A percentile compares a stretch with the other conserved stretches of the same genome.
phyloP scores from a whole-genome alignment of 2,329 filamentous ascomycete genomes.

The Nigrospora osmanthi region DNA sequence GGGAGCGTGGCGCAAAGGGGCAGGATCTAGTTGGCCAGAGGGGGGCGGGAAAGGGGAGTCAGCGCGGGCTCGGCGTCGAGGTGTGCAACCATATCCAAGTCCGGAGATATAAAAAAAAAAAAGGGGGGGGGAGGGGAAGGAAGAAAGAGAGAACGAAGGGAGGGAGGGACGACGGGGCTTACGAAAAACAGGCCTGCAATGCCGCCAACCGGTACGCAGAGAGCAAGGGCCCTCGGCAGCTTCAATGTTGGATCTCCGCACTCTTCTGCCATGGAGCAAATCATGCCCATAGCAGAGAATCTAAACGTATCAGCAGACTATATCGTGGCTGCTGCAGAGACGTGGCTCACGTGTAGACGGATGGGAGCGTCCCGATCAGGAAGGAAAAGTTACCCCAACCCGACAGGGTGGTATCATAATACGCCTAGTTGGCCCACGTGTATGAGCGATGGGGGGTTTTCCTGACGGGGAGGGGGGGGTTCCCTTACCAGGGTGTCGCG shows the following conservation, averaged over 20 bases:
- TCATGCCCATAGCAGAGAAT: conserved; percentile 54
- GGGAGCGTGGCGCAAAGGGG: conserved; percentile 40
- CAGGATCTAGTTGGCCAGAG: conserved; percentile 25
- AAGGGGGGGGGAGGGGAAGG: neutral
- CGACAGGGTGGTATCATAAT: conserved; percentile 47
- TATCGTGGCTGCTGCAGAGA: too few relatives aligned
- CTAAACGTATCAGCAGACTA: conserved; percentile 6
- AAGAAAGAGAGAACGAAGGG: neutral
- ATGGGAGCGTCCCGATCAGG: conserved; percentile 53
- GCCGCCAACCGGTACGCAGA: conserved; percentile 44
- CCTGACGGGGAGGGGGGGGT: neutral
- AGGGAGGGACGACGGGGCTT: conserved; percentile 4
- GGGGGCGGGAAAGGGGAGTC: neutral
- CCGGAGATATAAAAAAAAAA: too few relatives aligned
- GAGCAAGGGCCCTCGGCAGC: conserved; percentile 42
- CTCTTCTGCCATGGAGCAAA: conserved; percentile 55
- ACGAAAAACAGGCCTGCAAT: conserved; percentile 46
- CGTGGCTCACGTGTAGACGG: conserved; percentile 37
- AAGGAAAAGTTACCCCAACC: conserved; percentile 55
- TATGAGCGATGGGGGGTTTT: neutral
- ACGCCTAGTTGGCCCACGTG: conserved; percentile 21
- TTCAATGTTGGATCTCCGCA: conserved; percentile 42
- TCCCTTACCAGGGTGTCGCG: conserved; percentile 35
- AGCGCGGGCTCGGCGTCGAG: neutral
- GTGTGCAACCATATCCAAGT: neutral